A percentile compares a stretch with the other conserved stretches of the same genome.
Evolutionary conservation across 768 basidiomycete genomes (phyloP).

Genomic region (Cystofilobasidium bisporidii): DNA sequence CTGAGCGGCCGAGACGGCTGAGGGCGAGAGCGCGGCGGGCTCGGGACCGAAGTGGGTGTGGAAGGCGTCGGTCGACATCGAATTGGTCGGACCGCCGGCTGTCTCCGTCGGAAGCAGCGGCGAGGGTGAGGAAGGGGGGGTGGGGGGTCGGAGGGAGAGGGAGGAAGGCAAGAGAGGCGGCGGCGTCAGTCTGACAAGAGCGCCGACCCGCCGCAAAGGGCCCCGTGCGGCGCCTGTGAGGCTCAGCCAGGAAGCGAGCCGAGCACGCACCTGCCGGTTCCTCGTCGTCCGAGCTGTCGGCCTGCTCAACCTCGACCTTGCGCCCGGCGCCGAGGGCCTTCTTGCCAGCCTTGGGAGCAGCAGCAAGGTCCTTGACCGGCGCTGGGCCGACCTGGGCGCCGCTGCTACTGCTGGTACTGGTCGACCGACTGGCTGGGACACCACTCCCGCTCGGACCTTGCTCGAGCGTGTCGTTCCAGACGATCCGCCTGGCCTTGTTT

Average conservation of each 20-base stretch:
- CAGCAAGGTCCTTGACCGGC: background rate
- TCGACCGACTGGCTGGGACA: conserved; percentile 4
- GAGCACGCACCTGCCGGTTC: conserved; percentile 21
- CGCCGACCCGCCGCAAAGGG: too few relatives aligned
- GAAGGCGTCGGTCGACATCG: conserved; percentile 46
- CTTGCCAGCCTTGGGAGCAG: conserved; percentile 30
- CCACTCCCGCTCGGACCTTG: conserved; percentile 38
- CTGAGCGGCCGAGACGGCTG: conserved; percentile 50
- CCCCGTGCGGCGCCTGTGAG: too few relatives aligned
- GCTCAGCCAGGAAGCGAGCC: background rate
- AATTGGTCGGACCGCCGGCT: conserved; percentile 25
- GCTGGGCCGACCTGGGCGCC: too few relatives aligned
- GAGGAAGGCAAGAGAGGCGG: background rate
- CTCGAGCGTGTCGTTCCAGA: conserved; percentile 37
- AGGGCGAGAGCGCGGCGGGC: conserved; percentile 41
- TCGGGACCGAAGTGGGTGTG: conserved; percentile 63
- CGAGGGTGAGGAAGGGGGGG: background rate
- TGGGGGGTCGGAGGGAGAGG: too few relatives aligned
- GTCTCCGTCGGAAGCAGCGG: too few relatives aligned
- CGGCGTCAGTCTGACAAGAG: too few relatives aligned
- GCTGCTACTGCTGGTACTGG: conserved; percentile 10
- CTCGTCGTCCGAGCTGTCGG: conserved; percentile 27
- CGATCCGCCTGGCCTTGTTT: conserved; percentile 46
- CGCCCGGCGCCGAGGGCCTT: background rate
- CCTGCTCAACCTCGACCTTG: conserved; percentile 25